These are phyloP conservation scores for Pleurotus pulmonarius DNA, from an alignment of 768 basidiomycete species.

Conservation along the genomic window DNA sequence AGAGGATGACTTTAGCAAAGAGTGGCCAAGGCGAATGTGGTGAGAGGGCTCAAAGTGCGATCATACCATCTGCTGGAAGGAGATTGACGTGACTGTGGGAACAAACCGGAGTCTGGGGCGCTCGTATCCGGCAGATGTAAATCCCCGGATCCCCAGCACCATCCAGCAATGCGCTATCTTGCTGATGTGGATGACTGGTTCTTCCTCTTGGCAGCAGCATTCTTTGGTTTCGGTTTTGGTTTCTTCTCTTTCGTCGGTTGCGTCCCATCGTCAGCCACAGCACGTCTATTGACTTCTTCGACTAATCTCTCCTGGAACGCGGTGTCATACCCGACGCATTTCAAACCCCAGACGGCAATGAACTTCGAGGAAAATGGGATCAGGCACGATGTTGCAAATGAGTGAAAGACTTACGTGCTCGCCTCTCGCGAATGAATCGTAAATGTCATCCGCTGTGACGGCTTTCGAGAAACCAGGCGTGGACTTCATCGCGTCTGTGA, in stretches of 20 bases:
- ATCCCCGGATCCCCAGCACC: too few relatives aligned
- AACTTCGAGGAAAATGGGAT: conserved; percentile 14
- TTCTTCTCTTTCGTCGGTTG: neutral
- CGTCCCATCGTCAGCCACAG: neutral
- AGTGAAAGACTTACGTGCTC: conserved; percentile 21
- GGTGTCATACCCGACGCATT: conserved; percentile 36
- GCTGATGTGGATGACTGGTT: neutral
- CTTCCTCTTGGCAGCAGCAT: neutral
- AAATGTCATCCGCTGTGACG: conserved; percentile 22
- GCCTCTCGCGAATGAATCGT: conserved; percentile 21
- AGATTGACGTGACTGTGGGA: too few relatives aligned
- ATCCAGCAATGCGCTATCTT: too few relatives aligned
- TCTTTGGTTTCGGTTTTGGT: neutral
- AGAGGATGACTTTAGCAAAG: too few relatives aligned
- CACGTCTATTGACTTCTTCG: neutral
- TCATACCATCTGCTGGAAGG: too few relatives aligned
- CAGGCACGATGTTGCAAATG: neutral
- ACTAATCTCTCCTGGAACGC: conserved; percentile 26
- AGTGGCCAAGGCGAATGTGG: too few relatives aligned
- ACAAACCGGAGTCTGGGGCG: too few relatives aligned
- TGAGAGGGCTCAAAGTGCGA: too few relatives aligned
- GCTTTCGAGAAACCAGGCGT: neutral
- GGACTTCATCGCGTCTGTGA: conserved; percentile 7
- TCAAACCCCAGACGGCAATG: conserved; percentile 33
- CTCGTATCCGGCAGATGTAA: too few relatives aligned